Evolutionary conservation across 2,329 filamentous ascomycete genomes (phyloP).

Genomic region (Aspergillus viridinutans): DNA sequence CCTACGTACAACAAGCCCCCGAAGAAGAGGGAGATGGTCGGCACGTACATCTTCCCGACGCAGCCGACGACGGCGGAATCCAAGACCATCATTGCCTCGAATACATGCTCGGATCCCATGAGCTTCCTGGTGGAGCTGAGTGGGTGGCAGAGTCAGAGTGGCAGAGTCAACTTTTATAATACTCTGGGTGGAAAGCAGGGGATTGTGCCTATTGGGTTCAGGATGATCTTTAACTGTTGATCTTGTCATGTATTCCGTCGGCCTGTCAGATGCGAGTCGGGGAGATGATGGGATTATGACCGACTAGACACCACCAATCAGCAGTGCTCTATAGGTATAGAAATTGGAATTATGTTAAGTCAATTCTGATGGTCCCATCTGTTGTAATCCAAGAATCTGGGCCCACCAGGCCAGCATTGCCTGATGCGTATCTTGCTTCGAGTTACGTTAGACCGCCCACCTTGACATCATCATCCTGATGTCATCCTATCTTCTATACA

Average conservation of each 20-base stretch:
- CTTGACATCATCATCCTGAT: not conserved
- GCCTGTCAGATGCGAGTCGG: not conserved
- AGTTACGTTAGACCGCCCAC: not conserved
- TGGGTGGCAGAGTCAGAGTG: conserved; percentile 10
- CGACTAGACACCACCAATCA: not conserved
- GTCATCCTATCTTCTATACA: not conserved
- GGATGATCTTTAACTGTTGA: conserved; percentile 14
- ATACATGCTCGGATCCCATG: conserved; percentile 10
- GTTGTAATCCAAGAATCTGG: not conserved
- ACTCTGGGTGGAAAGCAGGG: conserved; percentile 3
- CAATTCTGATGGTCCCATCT: too few species aligned
- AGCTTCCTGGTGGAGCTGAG: conserved; percentile 15
- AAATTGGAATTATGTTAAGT: not conserved
- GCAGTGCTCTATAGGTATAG: not conserved
- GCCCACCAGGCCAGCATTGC: not conserved
- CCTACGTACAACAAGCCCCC: conserved; percentile 12
- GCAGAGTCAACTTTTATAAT: conserved; percentile 14
- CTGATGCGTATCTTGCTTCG: not conserved
- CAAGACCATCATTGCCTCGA: conserved; percentile 7
- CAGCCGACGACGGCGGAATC: not conserved
- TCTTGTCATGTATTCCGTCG: not conserved
- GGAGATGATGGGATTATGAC: not conserved
- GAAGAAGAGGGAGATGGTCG: conserved; percentile 1
- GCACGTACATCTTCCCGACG: conserved; percentile 10
- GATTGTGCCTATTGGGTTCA: conserved; percentile 9